Conservation (phyloP, 2,329 filamentous ascomycete genomes). For the Calonectria naviculata region DNA sequence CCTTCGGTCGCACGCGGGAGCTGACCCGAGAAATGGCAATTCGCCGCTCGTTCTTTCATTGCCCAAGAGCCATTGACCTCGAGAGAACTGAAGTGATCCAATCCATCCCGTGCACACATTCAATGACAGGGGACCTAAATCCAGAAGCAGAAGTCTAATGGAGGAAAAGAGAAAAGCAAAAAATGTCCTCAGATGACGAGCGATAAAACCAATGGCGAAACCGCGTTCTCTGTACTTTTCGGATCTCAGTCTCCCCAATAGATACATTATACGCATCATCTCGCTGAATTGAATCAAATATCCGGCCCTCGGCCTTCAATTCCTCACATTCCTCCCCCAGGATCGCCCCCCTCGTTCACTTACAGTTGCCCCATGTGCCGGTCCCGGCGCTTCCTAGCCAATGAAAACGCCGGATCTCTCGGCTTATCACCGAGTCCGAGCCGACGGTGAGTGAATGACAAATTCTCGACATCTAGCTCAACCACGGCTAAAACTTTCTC, state of each 20-base stretch:
- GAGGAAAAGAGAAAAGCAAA: no score
- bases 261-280: background rate
- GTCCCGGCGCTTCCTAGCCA: constrained; percentile 40
- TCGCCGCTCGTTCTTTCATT: background rate
- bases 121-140: background rate
- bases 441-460: constrained; percentile 47
- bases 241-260: background rate
- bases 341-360: constrained; percentile 20
- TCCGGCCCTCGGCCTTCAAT: background rate
- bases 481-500: constrained; percentile 36
- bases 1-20: background rate
- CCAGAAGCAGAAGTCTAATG: no score
- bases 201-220: background rate
- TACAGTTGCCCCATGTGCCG: constrained; percentile 23
- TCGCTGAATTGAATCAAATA: constrained; percentile 22
- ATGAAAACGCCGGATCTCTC: constrained; percentile 39
- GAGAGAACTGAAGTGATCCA: background rate
- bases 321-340: constrained; percentile 2
- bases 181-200: no score
- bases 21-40: background rate
- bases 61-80: background rate
- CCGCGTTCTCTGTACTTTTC: background rate
- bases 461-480: constrained; percentile 44
- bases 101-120: background rate
- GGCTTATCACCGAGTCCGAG: constrained; percentile 52